Base-by-base conservation (phyloP, 2,329 filamentous ascomycete species). In the Didymella glomerata region DNA sequence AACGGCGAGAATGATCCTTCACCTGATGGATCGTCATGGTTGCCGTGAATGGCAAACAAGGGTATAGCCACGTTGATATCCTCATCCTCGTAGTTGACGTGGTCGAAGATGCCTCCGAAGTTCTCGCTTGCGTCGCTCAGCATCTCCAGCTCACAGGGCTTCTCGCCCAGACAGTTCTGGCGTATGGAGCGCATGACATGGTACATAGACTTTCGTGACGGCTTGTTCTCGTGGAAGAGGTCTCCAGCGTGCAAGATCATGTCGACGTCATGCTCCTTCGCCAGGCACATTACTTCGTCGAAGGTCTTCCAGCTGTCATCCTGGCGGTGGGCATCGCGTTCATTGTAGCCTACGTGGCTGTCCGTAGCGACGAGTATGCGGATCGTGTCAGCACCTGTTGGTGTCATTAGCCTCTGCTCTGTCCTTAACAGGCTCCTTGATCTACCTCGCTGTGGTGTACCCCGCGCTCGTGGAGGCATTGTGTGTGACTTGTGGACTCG, bases 1-100 rank as follows among this genome's bases (percentile, higher is more conserved):
- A 99, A 84, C 0, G 94, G 93, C 63, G 95, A 96, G 65, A 90
- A 89, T 74, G 96, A 92, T 11, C 93, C 95, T 70, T 97, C 93
- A 10, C 95, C 95, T n/a, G 93, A 96, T 0, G 95, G 95, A 74
- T 99, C 95, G 73, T 99, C 95, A 75, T 99, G 95, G 72, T 99
- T 99, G 45, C 95, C 95, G 70, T 99, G 96, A 40, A 99, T 99
- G 0, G 94, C 97, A 75, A 99, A 99, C 27, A 99, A 93, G 0
- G 95, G 95, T 55, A 98, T 97, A 1, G 93, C 92, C 61, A 99
- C 88, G 71, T 99, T 99, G 77, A 99, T 97, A 69, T 99, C 92
- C 24, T 92, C 88, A 71, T 99, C 95, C 77, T 98, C 93, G 78
- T 99, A 99, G 78, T 99, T 99, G 78, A 97, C 94, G 76, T 97